These are phyloP conservation scores for Pugionium cornutum DNA, from an alignment of 345 rosid species.

Conservation along the genomic window DNA sequence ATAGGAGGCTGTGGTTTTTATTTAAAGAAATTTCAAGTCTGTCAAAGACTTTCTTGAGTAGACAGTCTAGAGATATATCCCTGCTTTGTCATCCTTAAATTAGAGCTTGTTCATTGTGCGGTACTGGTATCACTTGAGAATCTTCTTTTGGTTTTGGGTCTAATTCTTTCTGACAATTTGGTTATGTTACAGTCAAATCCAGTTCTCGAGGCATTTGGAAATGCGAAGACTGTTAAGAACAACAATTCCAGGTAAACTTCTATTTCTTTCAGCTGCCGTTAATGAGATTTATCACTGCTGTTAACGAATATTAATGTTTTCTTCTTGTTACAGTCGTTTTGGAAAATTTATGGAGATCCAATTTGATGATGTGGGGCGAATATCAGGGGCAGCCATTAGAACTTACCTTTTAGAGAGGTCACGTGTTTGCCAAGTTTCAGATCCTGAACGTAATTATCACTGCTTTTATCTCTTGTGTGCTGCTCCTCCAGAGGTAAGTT, in stretches of 20 bases:
- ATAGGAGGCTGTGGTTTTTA: not conserved
- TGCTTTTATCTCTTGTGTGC: conserved; percentile 17
- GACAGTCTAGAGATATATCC: not conserved
- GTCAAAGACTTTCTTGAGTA: conserved; percentile 15
- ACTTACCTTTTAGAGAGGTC: conserved; percentile 17
- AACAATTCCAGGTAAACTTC: conserved; percentile 33
- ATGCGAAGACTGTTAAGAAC: conserved; percentile 1
- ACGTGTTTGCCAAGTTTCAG: conserved; percentile 12
- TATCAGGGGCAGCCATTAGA: conserved; percentile 11
- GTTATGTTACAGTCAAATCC: conserved; percentile 20
- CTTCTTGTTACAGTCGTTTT: conserved; percentile 27
- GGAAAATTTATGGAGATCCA: conserved; percentile 19
- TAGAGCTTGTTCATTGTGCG: conserved; percentile 16
- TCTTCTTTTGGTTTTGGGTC: conserved; percentile 21
- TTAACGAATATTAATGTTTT: not conserved
- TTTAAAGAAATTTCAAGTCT: not conserved
- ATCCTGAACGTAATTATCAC: conserved; percentile 3
- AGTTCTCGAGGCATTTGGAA: conserved; percentile 17
- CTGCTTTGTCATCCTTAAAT: conserved; percentile 7
- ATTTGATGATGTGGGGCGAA: conserved; percentile 4
- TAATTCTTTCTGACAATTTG: conserved; percentile 20
- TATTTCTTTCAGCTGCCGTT: conserved; percentile 1
- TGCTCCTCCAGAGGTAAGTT: conserved; percentile 2
- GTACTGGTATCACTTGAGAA: not conserved
- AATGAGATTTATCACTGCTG: too few relatives aligned